A percentile compares a stretch with the other conserved stretches of the same genome.
These are phyloP conservation scores for Naegleria lovaniensis DNA, from an alignment of 208 protist species.

Conservation along the genomic window DNA sequence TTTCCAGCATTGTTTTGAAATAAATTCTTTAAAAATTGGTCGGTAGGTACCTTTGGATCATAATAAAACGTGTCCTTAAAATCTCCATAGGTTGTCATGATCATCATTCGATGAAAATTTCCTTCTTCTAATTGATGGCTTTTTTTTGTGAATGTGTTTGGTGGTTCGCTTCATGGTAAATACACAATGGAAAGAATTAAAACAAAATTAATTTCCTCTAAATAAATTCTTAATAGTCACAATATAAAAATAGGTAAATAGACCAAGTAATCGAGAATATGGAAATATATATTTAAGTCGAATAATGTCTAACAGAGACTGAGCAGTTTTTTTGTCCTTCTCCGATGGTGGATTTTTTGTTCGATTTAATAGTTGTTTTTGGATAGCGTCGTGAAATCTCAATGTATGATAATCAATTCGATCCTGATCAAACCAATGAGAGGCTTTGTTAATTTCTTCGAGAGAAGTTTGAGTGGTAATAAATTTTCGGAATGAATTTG, in stretches of 20 bases:
- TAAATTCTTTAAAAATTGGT: neutral
- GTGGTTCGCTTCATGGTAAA: neutral
- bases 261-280: neutral
- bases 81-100: neutral
- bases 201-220: neutral
- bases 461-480: neutral
- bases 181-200: neutral
- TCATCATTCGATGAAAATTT: neutral
- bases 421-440: neutral
- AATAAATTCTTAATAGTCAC: neutral
- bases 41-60: neutral
- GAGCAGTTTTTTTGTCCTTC: neutral
- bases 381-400: neutral
- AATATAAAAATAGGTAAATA: conserved; percentile 19
- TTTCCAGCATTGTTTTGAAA: neutral
- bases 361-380: neutral
- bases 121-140: neutral
- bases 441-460: neutral
- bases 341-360: neutral
- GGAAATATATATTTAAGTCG: conserved; percentile 8
- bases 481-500: neutral
- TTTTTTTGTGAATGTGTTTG: neutral
- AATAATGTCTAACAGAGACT: neutral
- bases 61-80: neutral
- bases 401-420: neutral